phyloP scores from a whole-genome alignment of 2,329 filamentous ascomycete genomes.

The Domatiomyces catenatus region DNA sequence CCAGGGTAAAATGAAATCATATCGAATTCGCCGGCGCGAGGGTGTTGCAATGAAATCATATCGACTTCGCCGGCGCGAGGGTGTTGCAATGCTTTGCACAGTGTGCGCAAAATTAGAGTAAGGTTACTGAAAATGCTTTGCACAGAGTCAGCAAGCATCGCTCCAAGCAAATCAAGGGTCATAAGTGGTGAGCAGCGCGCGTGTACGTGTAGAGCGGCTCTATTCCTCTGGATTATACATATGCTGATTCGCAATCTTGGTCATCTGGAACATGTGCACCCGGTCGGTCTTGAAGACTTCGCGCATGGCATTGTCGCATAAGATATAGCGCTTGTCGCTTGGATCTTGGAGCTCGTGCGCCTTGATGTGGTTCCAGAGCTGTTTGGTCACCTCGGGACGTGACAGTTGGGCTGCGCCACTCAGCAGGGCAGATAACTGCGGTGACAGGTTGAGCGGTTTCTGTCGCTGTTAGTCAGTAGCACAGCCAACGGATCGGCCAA shows the following conservation, averaged over 20 bases:
- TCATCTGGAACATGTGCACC: conserved; percentile 99
- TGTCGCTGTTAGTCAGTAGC: conserved; percentile 13
- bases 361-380: conserved; percentile 92
- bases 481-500: conserved; percentile 8
- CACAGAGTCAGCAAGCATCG: background rate
- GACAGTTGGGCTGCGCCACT: conserved; percentile 50
- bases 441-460: conserved; percentile 33
- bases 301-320: conserved; percentile 80
- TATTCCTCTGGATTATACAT: conserved; percentile 70
- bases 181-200: background rate
- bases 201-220: background rate
- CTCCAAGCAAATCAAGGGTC: background rate
- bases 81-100: background rate
- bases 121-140: background rate
- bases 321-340: conserved; percentile 76
- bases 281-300: conserved; percentile 81
- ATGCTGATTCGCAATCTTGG: conserved; percentile 82
- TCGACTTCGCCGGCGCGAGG: background rate
- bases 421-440: conserved; percentile 30
- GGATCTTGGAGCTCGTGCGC: conserved; percentile 78
- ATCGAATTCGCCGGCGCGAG: background rate
- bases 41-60: background rate
- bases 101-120: background rate
- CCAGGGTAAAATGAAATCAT: background rate
- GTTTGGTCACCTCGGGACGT: conserved; percentile 88